These are phyloP conservation scores for Cercospora beticola DNA, from an alignment of 2,329 filamentous ascomycete genomes.

Conservation along the genomic window DNA sequence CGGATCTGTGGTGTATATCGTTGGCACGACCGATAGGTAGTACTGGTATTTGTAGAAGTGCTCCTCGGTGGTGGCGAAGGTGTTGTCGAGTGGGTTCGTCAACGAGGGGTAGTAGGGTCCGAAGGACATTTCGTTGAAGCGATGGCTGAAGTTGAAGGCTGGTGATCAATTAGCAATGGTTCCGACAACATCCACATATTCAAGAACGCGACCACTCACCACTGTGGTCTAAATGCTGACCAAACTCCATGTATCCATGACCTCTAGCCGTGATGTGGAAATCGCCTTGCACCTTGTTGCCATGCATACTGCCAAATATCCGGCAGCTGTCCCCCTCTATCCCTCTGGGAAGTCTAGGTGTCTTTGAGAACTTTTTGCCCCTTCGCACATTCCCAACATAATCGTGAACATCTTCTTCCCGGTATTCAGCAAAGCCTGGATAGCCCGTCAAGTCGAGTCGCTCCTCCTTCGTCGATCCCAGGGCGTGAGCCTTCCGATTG, in stretches of 20 bases:
- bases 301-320: slow-evolving; percentile 82
- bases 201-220: slow-evolving; percentile 53
- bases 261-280: slow-evolving; percentile 96
- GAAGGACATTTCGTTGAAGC: slow-evolving; percentile 93
- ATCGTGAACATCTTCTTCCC: slow-evolving; percentile 85
- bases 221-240: slow-evolving; percentile 76
- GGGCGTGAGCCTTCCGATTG: slow-evolving; percentile 59
- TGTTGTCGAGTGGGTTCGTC: slow-evolving; percentile 90
- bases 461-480: slow-evolving; percentile 60
- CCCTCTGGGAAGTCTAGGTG: slow-evolving; percentile 61
- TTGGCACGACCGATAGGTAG: slow-evolving; percentile 92
- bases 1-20: slow-evolving; percentile 68
- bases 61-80: slow-evolving; percentile 68
- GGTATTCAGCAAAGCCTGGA: slow-evolving; percentile 57
- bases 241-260: slow-evolving; percentile 86
- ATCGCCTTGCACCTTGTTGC: slow-evolving; percentile 97
- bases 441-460: slow-evolving; percentile 59
- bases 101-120: slow-evolving; percentile 95
- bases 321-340: slow-evolving; percentile 70
- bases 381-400: slow-evolving; percentile 73
- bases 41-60: slow-evolving; percentile 98
- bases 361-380: slow-evolving; percentile 67
- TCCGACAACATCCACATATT: not conserved
- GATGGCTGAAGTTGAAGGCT: slow-evolving; percentile 98
- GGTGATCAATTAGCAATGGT: slow-evolving; percentile 6